phyloP scores from a whole-genome alignment of 345 rosid genomes.

The Stellera chamaejasme region DNA sequence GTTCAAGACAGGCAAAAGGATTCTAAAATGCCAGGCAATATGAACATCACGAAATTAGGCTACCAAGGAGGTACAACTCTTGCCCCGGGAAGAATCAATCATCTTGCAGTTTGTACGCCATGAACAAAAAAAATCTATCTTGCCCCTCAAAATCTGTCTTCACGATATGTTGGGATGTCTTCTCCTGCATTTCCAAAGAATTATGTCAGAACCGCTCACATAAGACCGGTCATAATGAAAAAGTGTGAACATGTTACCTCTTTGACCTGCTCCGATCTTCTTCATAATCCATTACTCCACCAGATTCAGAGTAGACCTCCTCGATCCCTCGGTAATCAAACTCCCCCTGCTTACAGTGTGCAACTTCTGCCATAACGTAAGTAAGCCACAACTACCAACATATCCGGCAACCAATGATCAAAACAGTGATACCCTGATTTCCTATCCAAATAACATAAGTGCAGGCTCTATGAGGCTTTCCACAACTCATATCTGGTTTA shows the following conservation, averaged over 20 bases:
- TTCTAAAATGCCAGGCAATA: conserved; percentile 4
- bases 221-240: neutral
- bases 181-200: conserved; percentile 46
- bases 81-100: conserved; percentile 20
- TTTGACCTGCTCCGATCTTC: conserved; percentile 92
- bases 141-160: conserved; percentile 15
- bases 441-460: conserved; percentile 3
- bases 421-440: conserved; percentile 5
- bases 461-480: neutral
- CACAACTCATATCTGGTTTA: no score
- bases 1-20: conserved; percentile 16
- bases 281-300: conserved; percentile 97
- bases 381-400: conserved; percentile 91
- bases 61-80: conserved; percentile 6
- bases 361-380: conserved; percentile 99
- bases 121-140: conserved; percentile 28
- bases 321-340: conserved; percentile 77
- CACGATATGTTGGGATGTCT: conserved; percentile 53
- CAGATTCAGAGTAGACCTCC: conserved; percentile 87
- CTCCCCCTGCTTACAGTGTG: conserved; percentile 95
- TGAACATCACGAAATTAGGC: conserved; percentile 3
- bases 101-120: conserved; percentile 15
- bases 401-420: conserved; percentile 27
- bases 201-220: neutral
- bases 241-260: conserved; percentile 41